A percentile compares a stretch with the other conserved stretches of the same genome.
Evolutionary conservation across 2,329 filamentous ascomycete species (phyloP).

Genomic region (Paecilomyces dactylethromorphus): DNA sequence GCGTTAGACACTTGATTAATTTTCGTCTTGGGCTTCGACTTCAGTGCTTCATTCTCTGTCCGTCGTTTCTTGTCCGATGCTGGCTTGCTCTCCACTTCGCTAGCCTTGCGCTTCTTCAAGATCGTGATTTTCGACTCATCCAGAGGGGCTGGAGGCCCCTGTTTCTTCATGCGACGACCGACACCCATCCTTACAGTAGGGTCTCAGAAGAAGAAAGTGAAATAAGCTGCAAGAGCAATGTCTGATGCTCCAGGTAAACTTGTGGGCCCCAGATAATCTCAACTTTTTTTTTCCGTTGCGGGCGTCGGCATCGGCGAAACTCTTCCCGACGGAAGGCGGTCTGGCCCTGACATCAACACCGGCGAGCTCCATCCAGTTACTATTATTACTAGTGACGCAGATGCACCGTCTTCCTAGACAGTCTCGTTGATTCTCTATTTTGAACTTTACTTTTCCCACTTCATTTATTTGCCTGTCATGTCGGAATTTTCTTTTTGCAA

Average conservation of each 20-base stretch:
- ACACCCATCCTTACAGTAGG: constrained; percentile 63
- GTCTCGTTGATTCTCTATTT: background rate
- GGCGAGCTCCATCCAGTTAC: background rate
- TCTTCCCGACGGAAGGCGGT: background rate
- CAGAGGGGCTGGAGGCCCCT: constrained; percentile 76
- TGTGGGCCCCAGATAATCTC: background rate
- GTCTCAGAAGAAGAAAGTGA: background rate
- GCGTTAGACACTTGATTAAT: constrained; percentile 28
- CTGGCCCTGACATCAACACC: background rate
- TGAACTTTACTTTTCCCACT: background rate
- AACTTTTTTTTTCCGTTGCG: background rate
- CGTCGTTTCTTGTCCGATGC: constrained; percentile 61
- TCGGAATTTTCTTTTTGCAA: constrained; percentile 81
- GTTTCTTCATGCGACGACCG: constrained; percentile 91
- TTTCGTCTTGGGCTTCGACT: constrained; percentile 36
- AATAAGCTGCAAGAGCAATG: background rate
- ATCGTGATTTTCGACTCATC: constrained; percentile 60
- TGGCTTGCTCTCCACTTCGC: constrained; percentile 52
- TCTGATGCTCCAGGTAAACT: background rate
- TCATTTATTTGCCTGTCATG: constrained; percentile 44
- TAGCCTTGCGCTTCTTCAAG: constrained; percentile 76
- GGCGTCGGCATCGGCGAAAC: background rate
- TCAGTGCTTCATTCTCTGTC: constrained; percentile 40
- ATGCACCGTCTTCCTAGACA: background rate
- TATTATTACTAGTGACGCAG: background rate